A percentile compares a stretch with the other conserved stretches of the same genome.
phyloP scores from a whole-genome alignment of 1,139 yeast genomes.

The Hanseniaspora gamundiae region DNA sequence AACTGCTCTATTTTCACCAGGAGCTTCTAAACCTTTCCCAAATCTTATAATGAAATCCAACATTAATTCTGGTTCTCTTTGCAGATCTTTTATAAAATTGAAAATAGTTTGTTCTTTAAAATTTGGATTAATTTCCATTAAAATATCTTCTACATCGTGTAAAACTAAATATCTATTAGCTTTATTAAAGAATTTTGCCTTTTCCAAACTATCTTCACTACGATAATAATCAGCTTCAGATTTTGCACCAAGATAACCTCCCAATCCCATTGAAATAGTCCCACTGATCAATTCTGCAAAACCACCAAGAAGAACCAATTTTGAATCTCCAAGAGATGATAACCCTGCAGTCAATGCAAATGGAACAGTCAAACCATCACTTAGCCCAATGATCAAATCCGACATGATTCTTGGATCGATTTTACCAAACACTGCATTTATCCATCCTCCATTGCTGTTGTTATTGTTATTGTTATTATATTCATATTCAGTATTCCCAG shows the following conservation, averaged over 20 bases:
- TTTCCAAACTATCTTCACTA: constrained; percentile 61
- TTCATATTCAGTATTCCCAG: background rate
- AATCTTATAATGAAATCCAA: constrained; percentile 65
- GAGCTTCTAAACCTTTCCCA: constrained; percentile 73
- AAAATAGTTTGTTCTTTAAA: constrained; percentile 56
- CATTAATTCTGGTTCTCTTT: constrained; percentile 52
- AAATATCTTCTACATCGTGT: constrained; percentile 63
- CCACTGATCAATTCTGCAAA: constrained; percentile 77
- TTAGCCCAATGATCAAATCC: constrained; percentile 65
- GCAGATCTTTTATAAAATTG: constrained; percentile 56
- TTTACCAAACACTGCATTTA: constrained; percentile 18
- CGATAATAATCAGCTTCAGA: constrained; percentile 64
- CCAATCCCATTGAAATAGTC: constrained; percentile 77
- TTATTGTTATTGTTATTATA: background rate
- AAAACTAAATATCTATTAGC: constrained; percentile 36
- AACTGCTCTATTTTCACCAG: constrained; percentile 69
- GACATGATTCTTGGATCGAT: constrained; percentile 66
- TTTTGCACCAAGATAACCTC: constrained; percentile 71
- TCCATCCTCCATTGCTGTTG: constrained; percentile 1
- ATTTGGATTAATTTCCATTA: constrained; percentile 42
- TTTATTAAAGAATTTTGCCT: constrained; percentile 52
- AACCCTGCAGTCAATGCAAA: constrained; percentile 77
- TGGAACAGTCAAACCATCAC: constrained; percentile 76
- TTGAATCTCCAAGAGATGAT: constrained; percentile 63
- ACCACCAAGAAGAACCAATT: constrained; percentile 72